Base-by-base conservation (phyloP, 129 eudicot genomes). In the Centrapalus pauciflorus region DNA sequence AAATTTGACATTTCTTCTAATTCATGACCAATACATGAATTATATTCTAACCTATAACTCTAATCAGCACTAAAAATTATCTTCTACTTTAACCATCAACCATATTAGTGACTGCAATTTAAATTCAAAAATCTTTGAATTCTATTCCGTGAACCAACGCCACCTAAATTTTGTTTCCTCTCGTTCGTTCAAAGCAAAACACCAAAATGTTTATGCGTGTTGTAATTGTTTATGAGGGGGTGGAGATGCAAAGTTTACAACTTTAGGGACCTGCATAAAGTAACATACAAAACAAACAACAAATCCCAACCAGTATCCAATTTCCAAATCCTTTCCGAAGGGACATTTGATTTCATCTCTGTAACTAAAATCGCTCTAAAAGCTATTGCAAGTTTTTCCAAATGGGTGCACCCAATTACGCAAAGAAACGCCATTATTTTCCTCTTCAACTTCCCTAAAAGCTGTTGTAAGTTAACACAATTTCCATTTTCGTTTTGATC, bases 231-330 rank as follows among this genome's bases (percentile, higher is more conserved):
- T 48, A 19, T 17, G 8, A 24, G 32, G 52, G 70, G 61, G 50
- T 3, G 3, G 5, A 2, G 2, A 10, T 27, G 62, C 45, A 27
- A 62, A 26, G 23, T 72, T 9, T 24, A 16, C 14, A 72, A 62
- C 43, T 51, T 50, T 0, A 72, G 64, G 71, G 77, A 72, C 55
- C 70, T 72, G 35, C 64, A 72, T 20, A 54, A 26, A 72, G 70
- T 72, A n/a, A n/a, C 69, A 72, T 61, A 55, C 55, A 6, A 69
- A 48, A 65, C 45, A 48, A n/a, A 57, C 64, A 57, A 27, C 75
- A 70, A 70, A 70, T 62, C 67, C 70, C 49, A 51, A 72, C 59
- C 71, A 72, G 66, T 67, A 43, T 70, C 43, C 75, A 66, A 28
- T 46, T 58, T 58, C 41, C 43, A 69, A 60, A 69, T 66, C 60